Evolutionary conservation across 108 stramenopile genomes (phyloP).

Genomic region (Hondaea fermentalgiana): DNA sequence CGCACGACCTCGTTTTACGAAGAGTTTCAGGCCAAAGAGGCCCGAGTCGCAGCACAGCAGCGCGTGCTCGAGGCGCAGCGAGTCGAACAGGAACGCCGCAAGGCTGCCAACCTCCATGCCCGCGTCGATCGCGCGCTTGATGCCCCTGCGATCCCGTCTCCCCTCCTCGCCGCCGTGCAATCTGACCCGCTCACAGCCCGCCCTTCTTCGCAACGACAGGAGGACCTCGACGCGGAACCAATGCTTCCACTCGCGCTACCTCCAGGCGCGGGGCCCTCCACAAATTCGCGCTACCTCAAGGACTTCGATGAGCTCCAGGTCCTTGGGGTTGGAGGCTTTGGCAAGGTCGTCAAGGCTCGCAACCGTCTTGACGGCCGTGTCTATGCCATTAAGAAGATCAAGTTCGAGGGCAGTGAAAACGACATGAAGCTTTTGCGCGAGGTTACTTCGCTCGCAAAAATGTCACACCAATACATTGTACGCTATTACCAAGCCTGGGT

Average conservation of each 20-base stretch:
- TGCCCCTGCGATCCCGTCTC: not conserved
- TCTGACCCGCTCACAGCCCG: not conserved
- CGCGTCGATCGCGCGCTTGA: not conserved
- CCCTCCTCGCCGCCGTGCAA: not conserved
- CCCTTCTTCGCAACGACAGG: not conserved
- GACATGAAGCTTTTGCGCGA: constrained; percentile 79
- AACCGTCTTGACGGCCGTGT: constrained; percentile 73
- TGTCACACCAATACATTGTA: constrained; percentile 88
- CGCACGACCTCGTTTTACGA: not conserved
- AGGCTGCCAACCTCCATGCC: not conserved
- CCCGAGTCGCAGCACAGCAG: not conserved
- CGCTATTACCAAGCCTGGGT: constrained; percentile 94
- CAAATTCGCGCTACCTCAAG: constrained; percentile 54
- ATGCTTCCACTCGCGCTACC: not conserved
- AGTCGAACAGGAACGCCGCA: not conserved
- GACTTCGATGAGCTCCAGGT: constrained; percentile 60
- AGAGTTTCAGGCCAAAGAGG: not conserved
- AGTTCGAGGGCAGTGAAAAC: constrained; percentile 45
- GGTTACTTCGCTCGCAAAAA: constrained; percentile 76
- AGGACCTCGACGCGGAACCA: not conserved
- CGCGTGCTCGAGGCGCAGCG: not conserved
- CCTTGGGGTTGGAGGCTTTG: constrained; percentile 74
- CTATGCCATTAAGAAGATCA: constrained; percentile 89
- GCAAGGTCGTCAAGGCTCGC: constrained; percentile 64
- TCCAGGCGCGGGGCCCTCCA: not conserved